phyloP scores from a whole-genome alignment of 2,329 filamentous ascomycete genomes.

The Nemania sp. region DNA sequence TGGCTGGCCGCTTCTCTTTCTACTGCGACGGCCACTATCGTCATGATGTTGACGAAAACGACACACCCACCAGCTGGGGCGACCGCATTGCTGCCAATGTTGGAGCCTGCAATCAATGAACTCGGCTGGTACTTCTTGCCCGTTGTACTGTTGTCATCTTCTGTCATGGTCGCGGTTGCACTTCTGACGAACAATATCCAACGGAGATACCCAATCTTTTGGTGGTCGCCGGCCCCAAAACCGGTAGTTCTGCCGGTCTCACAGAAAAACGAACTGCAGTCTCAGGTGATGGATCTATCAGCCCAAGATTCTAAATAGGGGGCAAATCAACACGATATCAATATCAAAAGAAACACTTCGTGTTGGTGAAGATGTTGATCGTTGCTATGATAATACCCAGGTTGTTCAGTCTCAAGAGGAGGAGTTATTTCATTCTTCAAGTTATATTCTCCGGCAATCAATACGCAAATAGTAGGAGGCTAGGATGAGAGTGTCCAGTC shows the following conservation, averaged over 20 bases:
- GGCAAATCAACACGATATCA: too few relatives aligned
- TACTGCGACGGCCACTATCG: neutral
- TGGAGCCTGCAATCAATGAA: neutral
- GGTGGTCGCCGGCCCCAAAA: neutral
- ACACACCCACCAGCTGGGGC: conserved; percentile 10
- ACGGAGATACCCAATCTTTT: conserved; percentile 1
- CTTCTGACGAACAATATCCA: conserved; percentile 6
- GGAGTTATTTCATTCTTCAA: too few relatives aligned
- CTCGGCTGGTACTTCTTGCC: conserved; percentile 6
- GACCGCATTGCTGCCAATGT: conserved; percentile 4
- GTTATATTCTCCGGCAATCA: too few relatives aligned
- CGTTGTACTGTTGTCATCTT: conserved; percentile 6
- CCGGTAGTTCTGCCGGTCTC: neutral
- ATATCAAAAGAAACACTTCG: too few relatives aligned
- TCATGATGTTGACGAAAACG: conserved; percentile 6
- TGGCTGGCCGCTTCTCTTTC: conserved; percentile 12
- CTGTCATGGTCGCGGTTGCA: neutral
- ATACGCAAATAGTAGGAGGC: too few relatives aligned
- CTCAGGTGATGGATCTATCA: neutral
- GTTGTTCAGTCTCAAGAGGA: too few relatives aligned
- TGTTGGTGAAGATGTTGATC: too few relatives aligned
- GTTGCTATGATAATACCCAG: too few relatives aligned
- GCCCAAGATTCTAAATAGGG: neutral
- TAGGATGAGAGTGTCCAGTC: too few relatives aligned
- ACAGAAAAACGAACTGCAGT: neutral